phyloP scores from a whole-genome alignment of 2,329 filamentous ascomycete genomes.

The Aspergillus cejpii region DNA sequence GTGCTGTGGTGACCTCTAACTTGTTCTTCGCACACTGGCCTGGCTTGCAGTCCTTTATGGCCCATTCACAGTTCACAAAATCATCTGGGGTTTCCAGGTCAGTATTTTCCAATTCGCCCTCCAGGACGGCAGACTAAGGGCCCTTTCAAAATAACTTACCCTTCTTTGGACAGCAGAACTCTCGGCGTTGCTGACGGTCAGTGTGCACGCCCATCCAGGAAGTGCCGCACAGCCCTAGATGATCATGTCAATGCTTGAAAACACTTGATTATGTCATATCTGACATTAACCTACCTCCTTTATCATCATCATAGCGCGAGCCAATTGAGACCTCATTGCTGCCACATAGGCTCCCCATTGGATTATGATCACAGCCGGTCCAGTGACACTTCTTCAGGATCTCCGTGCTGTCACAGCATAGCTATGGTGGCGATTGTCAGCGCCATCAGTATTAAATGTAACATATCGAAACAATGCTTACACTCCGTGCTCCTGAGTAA shows the following conservation, averaged over 20 bases:
- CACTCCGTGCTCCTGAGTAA: slow-evolving; percentile 2
- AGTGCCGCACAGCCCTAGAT: background rate
- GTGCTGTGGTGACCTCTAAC: background rate
- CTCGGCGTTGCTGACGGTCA: background rate
- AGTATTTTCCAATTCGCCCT: background rate
- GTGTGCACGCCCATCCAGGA: background rate
- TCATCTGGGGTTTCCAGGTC: background rate
- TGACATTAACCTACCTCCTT: background rate
- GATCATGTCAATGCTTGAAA: background rate
- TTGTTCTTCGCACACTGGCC: background rate
- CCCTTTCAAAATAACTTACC: background rate
- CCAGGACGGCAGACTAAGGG: background rate
- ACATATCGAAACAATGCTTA: background rate
- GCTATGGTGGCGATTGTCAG: slow-evolving; percentile 1
- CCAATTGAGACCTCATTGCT: no score
- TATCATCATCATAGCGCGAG: background rate
- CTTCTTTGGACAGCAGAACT: background rate
- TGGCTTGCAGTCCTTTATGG: background rate
- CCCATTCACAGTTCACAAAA: background rate
- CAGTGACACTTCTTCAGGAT: slow-evolving; percentile 19
- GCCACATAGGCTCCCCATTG: background rate
- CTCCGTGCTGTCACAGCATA: slow-evolving; percentile 21
- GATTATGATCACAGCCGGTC: slow-evolving; percentile 12
- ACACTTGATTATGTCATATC: no score
- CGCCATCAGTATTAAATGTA: background rate